Base-by-base conservation (phyloP, 1,284 basidiomycete species). In the Cryptococcus sp. region DNA sequence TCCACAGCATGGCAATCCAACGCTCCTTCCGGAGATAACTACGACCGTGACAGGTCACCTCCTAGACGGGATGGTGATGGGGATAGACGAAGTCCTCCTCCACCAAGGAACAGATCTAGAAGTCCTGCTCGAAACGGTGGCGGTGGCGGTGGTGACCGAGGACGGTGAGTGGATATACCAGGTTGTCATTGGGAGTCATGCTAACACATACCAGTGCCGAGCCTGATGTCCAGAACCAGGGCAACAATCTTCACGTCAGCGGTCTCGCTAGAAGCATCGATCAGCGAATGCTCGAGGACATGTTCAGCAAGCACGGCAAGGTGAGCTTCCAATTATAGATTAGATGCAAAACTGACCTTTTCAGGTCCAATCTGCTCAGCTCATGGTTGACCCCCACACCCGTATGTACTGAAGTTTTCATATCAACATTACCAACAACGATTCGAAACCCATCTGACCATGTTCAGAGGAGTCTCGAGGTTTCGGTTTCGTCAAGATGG, bases 401-500 rank as follows among this genome's bases (percentile, higher is more conserved):
- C 87, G 90, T 72, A 49, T 15, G 71, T 69, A 13, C n/a, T 10
- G 41, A 34, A 13, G 13, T 34, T 10, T 41, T 41, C 38, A 10
- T 41, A 41, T 10, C 38, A 41, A 41, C 23, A 23, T 23, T 23
- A 23, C 23, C 23, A 23, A 23, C 23, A 23, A 23, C 23, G 23
- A 23, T 23, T 23, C 23, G 23, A 23, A 23, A 23, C 23, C n/a
- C 38, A 41, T 41, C 38, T 41, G n/a, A 41, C n/a, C 38, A 10
- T 3, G 11, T 11, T 2, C 53, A 74, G 72, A 68, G 68, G 94
- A 97, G 71, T 93, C 92, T 54, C 90, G 95, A 70, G 95, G 94
- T 41, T 98, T 98, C 68, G 95, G 91, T 46, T 98, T 98, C 76
- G 95, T 98, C 70, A 97, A 92, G 55, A 94, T 95, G 86, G 89